These are phyloP conservation scores for Aspergillus oerlinghausenensis DNA, from an alignment of 2,329 filamentous ascomycete species.

Conservation along the genomic window DNA sequence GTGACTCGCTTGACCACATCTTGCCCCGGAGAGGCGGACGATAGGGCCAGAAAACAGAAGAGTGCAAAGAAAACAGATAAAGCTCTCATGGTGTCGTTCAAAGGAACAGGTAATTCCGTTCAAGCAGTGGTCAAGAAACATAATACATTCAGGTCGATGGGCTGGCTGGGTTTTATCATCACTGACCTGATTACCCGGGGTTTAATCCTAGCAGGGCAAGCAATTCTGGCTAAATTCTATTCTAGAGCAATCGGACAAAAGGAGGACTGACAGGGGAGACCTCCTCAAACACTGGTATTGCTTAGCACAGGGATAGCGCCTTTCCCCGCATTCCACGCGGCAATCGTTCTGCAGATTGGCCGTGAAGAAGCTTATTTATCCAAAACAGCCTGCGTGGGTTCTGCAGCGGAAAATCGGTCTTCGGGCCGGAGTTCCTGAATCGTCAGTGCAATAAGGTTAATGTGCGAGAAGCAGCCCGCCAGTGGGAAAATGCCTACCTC, in stretches of 20 bases:
- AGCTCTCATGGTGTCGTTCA: background rate
- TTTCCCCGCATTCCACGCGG: background rate
- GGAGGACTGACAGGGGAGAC: background rate
- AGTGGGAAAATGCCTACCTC: no score
- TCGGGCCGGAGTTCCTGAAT: background rate
- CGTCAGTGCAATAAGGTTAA: background rate
- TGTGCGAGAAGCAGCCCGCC: no score
- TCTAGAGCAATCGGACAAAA: background rate
- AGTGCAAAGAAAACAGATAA: background rate
- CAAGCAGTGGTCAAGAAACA: background rate
- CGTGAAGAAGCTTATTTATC: background rate
- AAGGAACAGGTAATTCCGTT: background rate
- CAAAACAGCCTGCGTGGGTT: background rate
- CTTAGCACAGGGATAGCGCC: background rate
- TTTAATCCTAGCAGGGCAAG: no score
- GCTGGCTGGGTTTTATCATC: background rate
- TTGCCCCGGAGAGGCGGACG: background rate
- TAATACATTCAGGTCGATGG: no score
- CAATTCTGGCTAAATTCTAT: background rate
- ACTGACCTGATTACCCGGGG: background rate
- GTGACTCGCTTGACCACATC: background rate
- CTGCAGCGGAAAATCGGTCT: background rate
- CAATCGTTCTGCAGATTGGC: background rate
- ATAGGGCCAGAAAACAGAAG: background rate
- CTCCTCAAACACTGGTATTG: background rate